Conservation (phyloP, 345 rosid species). For the Sonneratia caseolaris region DNA sequence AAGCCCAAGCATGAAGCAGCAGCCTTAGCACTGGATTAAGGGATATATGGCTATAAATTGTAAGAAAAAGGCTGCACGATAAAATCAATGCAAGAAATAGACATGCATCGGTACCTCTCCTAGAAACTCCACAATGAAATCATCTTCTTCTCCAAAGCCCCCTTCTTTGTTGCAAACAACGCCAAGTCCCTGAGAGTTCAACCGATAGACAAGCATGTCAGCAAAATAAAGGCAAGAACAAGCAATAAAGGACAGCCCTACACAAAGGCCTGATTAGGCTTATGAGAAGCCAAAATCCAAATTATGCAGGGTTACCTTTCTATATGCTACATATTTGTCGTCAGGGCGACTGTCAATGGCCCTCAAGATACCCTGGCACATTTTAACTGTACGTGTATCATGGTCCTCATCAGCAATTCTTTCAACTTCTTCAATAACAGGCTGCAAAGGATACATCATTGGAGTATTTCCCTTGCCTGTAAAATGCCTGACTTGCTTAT, state of each 20-base stretch:
- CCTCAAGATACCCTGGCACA: constrained; percentile 75
- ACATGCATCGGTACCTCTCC: constrained; percentile 73
- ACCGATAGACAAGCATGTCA: constrained; percentile 16
- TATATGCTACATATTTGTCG: constrained; percentile 91
- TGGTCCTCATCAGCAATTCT: constrained; percentile 54
- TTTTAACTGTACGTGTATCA: constrained; percentile 50
- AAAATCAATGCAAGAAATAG: not conserved
- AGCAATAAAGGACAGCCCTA: not conserved
- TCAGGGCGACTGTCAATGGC: constrained; percentile 82
- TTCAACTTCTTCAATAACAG: constrained; percentile 80
- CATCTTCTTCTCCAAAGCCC: constrained; percentile 93
- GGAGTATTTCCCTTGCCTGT: constrained; percentile 93
- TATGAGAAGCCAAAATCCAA: constrained; percentile 2
- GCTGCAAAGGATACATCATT: constrained; percentile 69
- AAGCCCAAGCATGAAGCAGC: not conserved
- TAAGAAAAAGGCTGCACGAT: not conserved
- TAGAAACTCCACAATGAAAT: constrained; percentile 95
- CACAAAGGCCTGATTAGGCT: not conserved
- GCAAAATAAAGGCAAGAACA: constrained; percentile 1
- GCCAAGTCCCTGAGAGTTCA: constrained; percentile 72
- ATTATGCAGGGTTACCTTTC: constrained; percentile 53
- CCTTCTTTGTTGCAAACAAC: constrained; percentile 95
- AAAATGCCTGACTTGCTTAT: constrained; percentile 72
- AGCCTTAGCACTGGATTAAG: too few species aligned
- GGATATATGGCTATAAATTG: too few species aligned